A percentile compares a stretch with the other conserved stretches of the same genome.
phyloP scores from a whole-genome alignment of 352 stramenopile genomes.

The Globisporangium camurandrum region DNA sequence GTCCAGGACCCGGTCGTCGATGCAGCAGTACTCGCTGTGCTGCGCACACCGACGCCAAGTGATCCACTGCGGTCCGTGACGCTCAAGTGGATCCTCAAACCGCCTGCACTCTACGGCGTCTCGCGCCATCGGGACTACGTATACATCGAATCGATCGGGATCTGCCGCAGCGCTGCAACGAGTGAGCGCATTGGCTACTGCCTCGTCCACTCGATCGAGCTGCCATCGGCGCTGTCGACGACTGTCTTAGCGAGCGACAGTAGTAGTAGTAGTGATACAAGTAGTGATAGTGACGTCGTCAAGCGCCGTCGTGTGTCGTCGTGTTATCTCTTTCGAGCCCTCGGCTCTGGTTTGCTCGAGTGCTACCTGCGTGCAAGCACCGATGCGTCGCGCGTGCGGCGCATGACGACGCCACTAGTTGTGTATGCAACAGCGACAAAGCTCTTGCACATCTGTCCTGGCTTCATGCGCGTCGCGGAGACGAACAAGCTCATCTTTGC shows the following conservation, averaged over 20 bases:
- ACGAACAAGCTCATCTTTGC: conserved; percentile 18
- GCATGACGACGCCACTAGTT: conserved; percentile 5
- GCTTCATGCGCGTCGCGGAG: conserved; percentile 14
- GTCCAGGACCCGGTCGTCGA: conserved; percentile 16
- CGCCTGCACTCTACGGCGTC: conserved; percentile 13
- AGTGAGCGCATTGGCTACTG: conserved; percentile 24
- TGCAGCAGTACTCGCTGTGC: conserved; percentile 11
- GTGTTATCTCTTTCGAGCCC: conserved; percentile 13
- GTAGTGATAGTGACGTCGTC: too few relatives aligned
- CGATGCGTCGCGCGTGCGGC: conserved; percentile 8
- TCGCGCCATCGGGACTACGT: conserved; percentile 16
- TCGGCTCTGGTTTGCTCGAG: conserved; percentile 15
- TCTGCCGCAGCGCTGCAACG: conserved; percentile 6
- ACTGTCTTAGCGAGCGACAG: too few relatives aligned
- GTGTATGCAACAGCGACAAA: conserved; percentile 9
- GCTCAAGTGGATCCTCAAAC: conserved; percentile 20
- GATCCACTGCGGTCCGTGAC: conserved; percentile 15
- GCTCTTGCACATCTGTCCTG: conserved; percentile 12
- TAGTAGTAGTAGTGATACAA: too few relatives aligned
- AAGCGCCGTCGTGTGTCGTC: conserved; percentile 9
- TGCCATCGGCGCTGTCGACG: too few relatives aligned
- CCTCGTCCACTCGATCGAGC: conserved; percentile 21
- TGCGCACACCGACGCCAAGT: conserved; percentile 7
- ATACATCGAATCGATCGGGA: conserved; percentile 19
- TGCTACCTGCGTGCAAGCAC: conserved; percentile 12